Evolutionary conservation across 257 asterid species (phyloP), one percentile per base, ranked within the genome.

Genomic region (Perilla frutescens): DNA sequence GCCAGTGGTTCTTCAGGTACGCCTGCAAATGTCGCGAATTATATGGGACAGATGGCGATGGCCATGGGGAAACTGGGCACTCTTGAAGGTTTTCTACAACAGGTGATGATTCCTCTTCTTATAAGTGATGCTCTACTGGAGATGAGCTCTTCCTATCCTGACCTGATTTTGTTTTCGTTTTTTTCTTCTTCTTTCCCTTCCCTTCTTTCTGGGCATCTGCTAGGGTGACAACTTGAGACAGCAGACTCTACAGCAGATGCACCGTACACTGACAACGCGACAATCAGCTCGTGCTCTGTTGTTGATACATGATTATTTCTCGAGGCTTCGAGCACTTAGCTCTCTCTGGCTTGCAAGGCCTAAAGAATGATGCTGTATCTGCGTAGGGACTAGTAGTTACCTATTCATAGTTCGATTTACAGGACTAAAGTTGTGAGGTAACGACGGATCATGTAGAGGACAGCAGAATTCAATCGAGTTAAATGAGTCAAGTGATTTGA

Each of bases 301-400:
- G 50, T 76, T 89, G 80, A 85, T 90, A 76, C 73, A 82, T 9
- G 98, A 93, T 54, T 91, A 89, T 67, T 91, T 91, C 77, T 89
- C 96, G 3, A 90, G 96, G 78, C 97, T 93, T 61, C 87, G 96
- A 34, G 97, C 97, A 66, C 96, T 93, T 47, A 93, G 98, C 62
- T 88, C 96, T 44, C 96, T 91, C 43, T 94, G 98, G 97, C 88
- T 90, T 3, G 97, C 98, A 3, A 82, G 98, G 83, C 98, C 98
- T 2, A 84, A 86, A 15, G 96, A 91, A 71, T 83, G 77, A 83
- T 13, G 13, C 29, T 8, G 49, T 8, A 8, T 7, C 11, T 44
- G 49, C 37, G 4, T 34, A 34, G 37, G 1, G 56, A 50, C 56
- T n/a, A 14, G 10, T 59, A 34, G 11, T 26, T 13, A 34, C 34